These are phyloP conservation scores for Floccularia luteovirens DNA, from an alignment of 768 basidiomycete species.

Conservation along the genomic window DNA sequence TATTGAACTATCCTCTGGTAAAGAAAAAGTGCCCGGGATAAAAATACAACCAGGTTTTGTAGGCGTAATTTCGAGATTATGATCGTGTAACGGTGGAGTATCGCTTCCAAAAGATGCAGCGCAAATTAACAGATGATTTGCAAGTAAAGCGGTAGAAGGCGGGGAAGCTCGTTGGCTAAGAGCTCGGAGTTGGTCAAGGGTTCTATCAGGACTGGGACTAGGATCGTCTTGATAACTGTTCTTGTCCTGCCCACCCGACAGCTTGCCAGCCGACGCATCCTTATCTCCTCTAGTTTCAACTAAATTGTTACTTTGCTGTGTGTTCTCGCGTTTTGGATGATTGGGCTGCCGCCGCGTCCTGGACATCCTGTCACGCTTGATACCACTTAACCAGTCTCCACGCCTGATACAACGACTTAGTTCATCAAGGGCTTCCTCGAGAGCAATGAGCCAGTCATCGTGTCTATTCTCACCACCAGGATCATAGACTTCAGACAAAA, in stretches of 20 bases:
- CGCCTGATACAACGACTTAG: constrained; percentile 29
- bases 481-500: constrained; percentile 28
- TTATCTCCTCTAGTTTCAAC: neutral
- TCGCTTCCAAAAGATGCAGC: constrained; percentile 30
- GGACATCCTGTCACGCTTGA: constrained; percentile 25
- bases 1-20: constrained; percentile 23
- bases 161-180: constrained; percentile 16
- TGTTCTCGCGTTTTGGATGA: too few species aligned
- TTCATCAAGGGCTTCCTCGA: constrained; percentile 42
- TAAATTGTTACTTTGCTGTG: neutral
- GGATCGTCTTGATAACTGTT: constrained; percentile 3
- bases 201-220: constrained; percentile 6
- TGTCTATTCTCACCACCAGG: constrained; percentile 18
- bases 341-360: too few species aligned
- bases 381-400: constrained; percentile 40
- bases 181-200: constrained; percentile 16
- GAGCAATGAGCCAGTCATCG: constrained; percentile 33
- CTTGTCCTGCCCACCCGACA: neutral
- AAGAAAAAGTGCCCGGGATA: constrained; percentile 24
- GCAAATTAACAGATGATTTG: constrained; percentile 46
- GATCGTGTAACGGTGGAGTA: constrained; percentile 21
- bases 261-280: neutral
- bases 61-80: constrained; percentile 30
- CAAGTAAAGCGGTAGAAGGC: constrained; percentile 14
- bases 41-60: constrained; percentile 38